Evolutionary conservation across 2,329 filamentous ascomycete species (phyloP), one percentile per base, ranked within the genome.

Genomic region (Aspergillus phoenicis): DNA sequence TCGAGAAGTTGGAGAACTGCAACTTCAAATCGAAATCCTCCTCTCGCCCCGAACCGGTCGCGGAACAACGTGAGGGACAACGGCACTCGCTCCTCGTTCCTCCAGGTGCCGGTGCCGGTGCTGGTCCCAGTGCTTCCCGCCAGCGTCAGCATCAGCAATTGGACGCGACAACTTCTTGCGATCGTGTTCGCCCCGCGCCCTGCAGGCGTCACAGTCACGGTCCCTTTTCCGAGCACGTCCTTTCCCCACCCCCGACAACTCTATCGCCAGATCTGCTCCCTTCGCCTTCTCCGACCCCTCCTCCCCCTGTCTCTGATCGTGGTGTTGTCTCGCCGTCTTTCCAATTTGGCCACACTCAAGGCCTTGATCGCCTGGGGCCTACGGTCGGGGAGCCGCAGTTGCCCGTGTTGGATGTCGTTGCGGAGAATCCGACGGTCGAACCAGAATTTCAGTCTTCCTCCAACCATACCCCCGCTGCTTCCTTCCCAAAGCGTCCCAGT

Each of bases 401-500:
- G 56, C 67, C 69, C n/a, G 64, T 71, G 10, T 61, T 74, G 22
- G 64, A 71, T 47, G 60, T 71, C 15, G 71, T 75, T 17, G 61
- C 64, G n/a, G 74, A 75, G 61, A 62, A 63, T 38, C 56, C 61
- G 41, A 48, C 62, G 30, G 57, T 58, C 52, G 60, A 65, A 57
- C n/a, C 54, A 47, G 39, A 60, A 48, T 60, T 64, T 39, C 62
- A 60, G 17, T 59, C 53, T 22, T 41, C 52, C 10, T 13, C 58
- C 52, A 28, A 56, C 53, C 30, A 61, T 47, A 53, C 60, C 17
- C 51, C 66, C 57, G 45, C 66, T 57, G 58, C 64, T 59, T 56
- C 62, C 45, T 55, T 64, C 52, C 48, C 71, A 33, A 72, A 73
- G 53, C 75, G 75, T 36, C 75, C 75, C 15, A 73, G 70, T 48